Evolutionary conservation across 306 rosid genomes (phyloP).

Genomic region (Mimosa bimucronata): DNA sequence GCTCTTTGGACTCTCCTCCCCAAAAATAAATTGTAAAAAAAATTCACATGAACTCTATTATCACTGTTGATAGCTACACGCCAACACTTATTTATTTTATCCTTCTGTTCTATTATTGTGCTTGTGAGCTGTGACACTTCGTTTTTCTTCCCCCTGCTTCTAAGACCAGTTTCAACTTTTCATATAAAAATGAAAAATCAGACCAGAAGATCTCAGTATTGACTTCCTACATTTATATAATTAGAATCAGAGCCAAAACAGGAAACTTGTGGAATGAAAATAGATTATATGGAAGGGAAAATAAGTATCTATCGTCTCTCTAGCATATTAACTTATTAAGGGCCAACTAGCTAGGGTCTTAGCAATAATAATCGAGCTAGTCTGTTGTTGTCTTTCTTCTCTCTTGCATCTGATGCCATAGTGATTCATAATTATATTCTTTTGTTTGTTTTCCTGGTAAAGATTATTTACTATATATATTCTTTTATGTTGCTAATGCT

Average conservation of each 20-base stretch:
- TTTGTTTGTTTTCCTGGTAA: neutral
- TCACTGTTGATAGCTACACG: neutral
- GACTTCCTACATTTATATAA: neutral
- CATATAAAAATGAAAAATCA: conserved; percentile 33
- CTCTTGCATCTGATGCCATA: conserved; percentile 26
- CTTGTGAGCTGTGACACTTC: conserved; percentile 8
- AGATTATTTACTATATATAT: neutral
- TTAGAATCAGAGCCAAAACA: neutral
- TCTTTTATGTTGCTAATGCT: conserved; percentile 33
- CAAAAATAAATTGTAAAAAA: neutral
- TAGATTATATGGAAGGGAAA: neutral
- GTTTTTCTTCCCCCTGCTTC: conserved; percentile 1
- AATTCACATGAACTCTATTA: neutral
- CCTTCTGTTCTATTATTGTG: conserved; percentile 23
- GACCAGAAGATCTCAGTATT: conserved; percentile 17
- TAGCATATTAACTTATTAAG: neutral
- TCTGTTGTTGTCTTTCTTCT: conserved; percentile 33
- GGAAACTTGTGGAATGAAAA: neutral
- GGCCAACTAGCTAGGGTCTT: conserved; percentile 4
- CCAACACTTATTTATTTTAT: neutral
- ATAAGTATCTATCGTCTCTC: neutral
- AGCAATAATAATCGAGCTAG: conserved; percentile 29
- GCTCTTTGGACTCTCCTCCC: neutral
- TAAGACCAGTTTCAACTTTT: conserved; percentile 9
- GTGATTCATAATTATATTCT: neutral